phyloP scores from a whole-genome alignment of 2,329 filamentous ascomycete species.

The Xylaria sp. region DNA sequence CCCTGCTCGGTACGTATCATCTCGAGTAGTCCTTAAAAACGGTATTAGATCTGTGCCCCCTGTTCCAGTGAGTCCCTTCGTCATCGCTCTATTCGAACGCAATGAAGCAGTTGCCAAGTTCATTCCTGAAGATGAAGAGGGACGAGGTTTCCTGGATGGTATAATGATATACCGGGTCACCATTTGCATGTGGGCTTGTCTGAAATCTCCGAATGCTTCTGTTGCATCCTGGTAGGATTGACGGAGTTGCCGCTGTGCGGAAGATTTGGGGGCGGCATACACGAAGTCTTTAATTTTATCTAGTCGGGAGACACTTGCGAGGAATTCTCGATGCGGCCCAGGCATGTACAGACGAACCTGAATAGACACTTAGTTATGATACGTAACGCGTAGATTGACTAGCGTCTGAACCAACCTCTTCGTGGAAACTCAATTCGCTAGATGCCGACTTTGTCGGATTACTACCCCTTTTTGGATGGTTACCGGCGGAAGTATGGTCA shows the following conservation, averaged over 20 bases:
- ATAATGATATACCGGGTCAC: slow-evolving; percentile 91
- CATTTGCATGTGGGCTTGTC: slow-evolving; percentile 89
- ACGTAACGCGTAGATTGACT: not conserved
- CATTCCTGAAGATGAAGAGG: slow-evolving; percentile 40
- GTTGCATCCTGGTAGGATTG: slow-evolving; percentile 76
- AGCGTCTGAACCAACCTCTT: slow-evolving; percentile 60
- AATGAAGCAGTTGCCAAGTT: slow-evolving; percentile 62
- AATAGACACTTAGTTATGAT: not conserved
- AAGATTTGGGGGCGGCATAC: slow-evolving; percentile 41
- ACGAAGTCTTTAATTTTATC: slow-evolving; percentile 81
- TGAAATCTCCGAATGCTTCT: slow-evolving; percentile 77
- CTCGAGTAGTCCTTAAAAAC: slow-evolving; percentile 87
- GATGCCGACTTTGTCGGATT: slow-evolving; percentile 24
- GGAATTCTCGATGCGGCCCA: slow-evolving; percentile 80
- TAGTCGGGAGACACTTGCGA: slow-evolving; percentile 74
- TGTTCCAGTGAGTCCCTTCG: slow-evolving; percentile 76
- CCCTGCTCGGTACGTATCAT: slow-evolving; percentile 71
- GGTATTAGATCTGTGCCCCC: slow-evolving; percentile 89
- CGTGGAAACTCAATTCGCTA: slow-evolving; percentile 57
- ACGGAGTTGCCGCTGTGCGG: slow-evolving; percentile 58
- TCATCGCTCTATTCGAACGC: slow-evolving; percentile 31
- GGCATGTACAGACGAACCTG: slow-evolving; percentile 87
- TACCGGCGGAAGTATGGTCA: slow-evolving; percentile 70
- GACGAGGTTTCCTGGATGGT: slow-evolving; percentile 65
- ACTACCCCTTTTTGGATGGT: slow-evolving; percentile 37